These are phyloP conservation scores for Elongisporangium senticosum DNA, from an alignment of 352 stramenopile species.

Conservation along the genomic window DNA sequence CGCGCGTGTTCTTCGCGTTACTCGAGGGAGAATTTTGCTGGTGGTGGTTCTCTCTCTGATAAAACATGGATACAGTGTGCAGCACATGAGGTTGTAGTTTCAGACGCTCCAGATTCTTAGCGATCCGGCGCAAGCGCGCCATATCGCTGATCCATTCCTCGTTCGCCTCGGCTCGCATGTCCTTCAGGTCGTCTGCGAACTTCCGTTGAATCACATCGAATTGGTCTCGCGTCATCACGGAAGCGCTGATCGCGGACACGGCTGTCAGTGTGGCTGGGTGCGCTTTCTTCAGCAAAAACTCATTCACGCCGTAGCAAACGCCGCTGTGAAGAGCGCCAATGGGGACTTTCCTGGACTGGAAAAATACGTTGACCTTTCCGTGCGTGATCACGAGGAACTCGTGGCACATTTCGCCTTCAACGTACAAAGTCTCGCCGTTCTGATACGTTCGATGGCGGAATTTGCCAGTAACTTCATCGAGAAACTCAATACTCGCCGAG, in stretches of 20 bases:
- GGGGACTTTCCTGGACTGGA: slow-evolving; percentile 33
- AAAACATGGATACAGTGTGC: slow-evolving; percentile 43
- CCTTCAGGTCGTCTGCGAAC: slow-evolving; percentile 45
- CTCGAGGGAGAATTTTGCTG: not conserved
- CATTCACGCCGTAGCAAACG: slow-evolving; percentile 62
- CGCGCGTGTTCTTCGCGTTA: not conserved
- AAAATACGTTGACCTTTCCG: slow-evolving; percentile 66
- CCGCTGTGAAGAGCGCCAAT: slow-evolving; percentile 52
- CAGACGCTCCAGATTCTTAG: slow-evolving; percentile 35
- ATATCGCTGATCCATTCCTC: slow-evolving; percentile 36
- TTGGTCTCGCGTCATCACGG: slow-evolving; percentile 66
- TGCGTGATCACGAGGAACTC: slow-evolving; percentile 64
- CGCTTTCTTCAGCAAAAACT: slow-evolving; percentile 46
- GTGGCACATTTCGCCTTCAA: slow-evolving; percentile 64
- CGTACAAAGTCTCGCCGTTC: slow-evolving; percentile 59
- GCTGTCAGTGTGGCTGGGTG: slow-evolving; percentile 46
- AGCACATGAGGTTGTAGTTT: slow-evolving; percentile 58
- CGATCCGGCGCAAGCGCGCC: slow-evolving; percentile 20
- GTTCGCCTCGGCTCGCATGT: slow-evolving; percentile 46
- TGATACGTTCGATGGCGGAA: slow-evolving; percentile 70
- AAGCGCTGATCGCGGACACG: slow-evolving; percentile 46
- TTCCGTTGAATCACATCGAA: slow-evolving; percentile 63
- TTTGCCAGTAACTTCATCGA: slow-evolving; percentile 76
- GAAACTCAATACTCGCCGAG: slow-evolving; percentile 52
- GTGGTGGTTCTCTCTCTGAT: slow-evolving; percentile 29